Evolutionary conservation across 306 rosid species (phyloP).

Genomic region (Purshia tridentata): DNA sequence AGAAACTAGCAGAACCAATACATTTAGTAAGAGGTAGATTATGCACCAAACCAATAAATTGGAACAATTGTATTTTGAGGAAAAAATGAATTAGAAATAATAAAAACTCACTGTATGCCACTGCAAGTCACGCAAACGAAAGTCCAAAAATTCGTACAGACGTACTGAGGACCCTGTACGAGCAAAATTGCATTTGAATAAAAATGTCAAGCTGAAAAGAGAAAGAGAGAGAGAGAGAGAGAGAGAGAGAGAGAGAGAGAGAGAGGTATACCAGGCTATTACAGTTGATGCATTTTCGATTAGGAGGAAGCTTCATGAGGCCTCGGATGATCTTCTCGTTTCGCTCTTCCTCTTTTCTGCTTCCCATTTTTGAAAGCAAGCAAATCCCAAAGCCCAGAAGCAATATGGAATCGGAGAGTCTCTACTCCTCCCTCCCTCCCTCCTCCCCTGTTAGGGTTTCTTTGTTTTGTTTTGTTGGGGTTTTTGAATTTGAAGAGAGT

Average conservation of each 20-base stretch:
- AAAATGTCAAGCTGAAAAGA: not conserved
- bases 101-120: conserved; percentile 79
- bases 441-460: not conserved
- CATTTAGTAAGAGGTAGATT: not conserved
- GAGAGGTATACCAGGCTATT: conserved; percentile 51
- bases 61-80: not conserved
- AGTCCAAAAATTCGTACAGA: conserved; percentile 74
- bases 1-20: not conserved
- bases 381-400: not conserved
- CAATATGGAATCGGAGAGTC: not conserved
- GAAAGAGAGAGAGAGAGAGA: not conserved
- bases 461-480: not conserved
- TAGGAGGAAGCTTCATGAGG: conserved; percentile 87
- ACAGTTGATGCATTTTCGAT: conserved; percentile 80
- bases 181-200: not conserved
- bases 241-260: not conserved
- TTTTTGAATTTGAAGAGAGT: conserved; percentile 14
- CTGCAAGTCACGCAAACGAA: conserved; percentile 75
- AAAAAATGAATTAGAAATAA: not conserved
- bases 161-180: conserved; percentile 82
- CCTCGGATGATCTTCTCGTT: conserved; percentile 86
- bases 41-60: not conserved
- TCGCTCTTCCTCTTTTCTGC: conserved; percentile 73
- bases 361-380: conserved; percentile 45
- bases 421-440: not conserved